Base-by-base conservation (phyloP, 768 basidiomycete species). In the Tulasnella sp. region DNA sequence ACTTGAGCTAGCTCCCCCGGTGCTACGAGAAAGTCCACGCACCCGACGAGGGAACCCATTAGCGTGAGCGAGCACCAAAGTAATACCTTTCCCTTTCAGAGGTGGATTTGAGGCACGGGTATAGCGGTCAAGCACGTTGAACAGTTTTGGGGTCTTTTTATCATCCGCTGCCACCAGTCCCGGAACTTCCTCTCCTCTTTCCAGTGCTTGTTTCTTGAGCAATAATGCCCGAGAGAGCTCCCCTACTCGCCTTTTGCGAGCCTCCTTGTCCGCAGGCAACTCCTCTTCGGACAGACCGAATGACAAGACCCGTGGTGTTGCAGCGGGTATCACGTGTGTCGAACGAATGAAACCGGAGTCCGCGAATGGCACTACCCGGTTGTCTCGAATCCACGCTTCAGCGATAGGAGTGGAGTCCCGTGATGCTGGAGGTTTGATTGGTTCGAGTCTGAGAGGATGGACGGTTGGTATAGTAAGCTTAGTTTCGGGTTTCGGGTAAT, bases 11-110 rank as follows among this genome's bases (percentile, higher is more conserved):
- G 72, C 71, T 16, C 19, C 34, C 36, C 8, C 34, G 71, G 48
- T 58, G 14, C 19, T 3, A 18, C 12, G 77, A 7, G 52, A 31
- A 39, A 62, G 31, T 81, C 14, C 46, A n/a, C 89, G 73, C 76
- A 91, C 94, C 90, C 97, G 95, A 84, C 96, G 97, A 72, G 90
- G 90, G 82, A 97, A 92, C 1, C 96, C 95, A 84, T 94, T 97
- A 2, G 94, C 94, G 84, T 97, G 96, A 4, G 90, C 89, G 72
- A 94, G 87, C 81, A 96, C 89, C 75, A 97, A 84, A 0, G 94
- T 97, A 14, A 93, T 75, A 0, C 92, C 90, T 18, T 85, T 85
- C 34, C 75, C 76, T 34, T 52, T 10, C 80, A 80, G 42, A 76
- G 80, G 9, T 81, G 76, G 86, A 24, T 34, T 12, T 19, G 76